Evolutionary conservation across 352 stramenopile species (phyloP).

Genomic region (Hyaloperonospora arabidopsidis): DNA sequence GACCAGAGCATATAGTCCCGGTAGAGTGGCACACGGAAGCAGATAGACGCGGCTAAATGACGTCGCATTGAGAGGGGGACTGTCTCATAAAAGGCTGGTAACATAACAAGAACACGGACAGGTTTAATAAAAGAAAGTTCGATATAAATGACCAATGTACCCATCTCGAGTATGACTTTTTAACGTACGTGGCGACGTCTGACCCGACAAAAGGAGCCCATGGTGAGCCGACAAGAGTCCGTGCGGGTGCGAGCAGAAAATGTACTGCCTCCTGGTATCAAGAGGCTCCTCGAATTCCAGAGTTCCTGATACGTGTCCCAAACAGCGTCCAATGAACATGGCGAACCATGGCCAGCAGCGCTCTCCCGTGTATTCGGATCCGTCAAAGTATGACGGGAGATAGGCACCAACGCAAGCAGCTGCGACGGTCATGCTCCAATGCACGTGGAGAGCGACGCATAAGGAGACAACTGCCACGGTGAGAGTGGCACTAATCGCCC

Average conservation of each 20-base stretch:
- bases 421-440: conserved; percentile 12
- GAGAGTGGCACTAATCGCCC: conserved; percentile 28
- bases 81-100: conserved; percentile 59
- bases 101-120: background rate
- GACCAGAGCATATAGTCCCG: conserved; percentile 73
- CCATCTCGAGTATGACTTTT: background rate
- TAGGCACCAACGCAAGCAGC: conserved; percentile 31
- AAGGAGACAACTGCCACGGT: conserved; percentile 24
- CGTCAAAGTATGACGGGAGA: conserved; percentile 52
- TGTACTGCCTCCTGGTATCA: conserved; percentile 56
- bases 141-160: no score
- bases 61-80: conserved; percentile 51
- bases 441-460: conserved; percentile 26
- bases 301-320: conserved; percentile 40
- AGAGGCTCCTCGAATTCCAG: conserved; percentile 66
- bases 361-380: conserved; percentile 46
- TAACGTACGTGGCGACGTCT: conserved; percentile 47
- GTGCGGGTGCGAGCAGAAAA: conserved; percentile 76
- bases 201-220: conserved; percentile 48
- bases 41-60: conserved; percentile 64
- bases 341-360: conserved; percentile 54
- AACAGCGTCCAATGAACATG: conserved; percentile 25
- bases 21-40: conserved; percentile 71
- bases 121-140: no score
- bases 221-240: conserved; percentile 67